These are phyloP conservation scores for Arabidopsis suecica DNA, from an alignment of 345 rosid genomes.

Conservation along the genomic window DNA sequence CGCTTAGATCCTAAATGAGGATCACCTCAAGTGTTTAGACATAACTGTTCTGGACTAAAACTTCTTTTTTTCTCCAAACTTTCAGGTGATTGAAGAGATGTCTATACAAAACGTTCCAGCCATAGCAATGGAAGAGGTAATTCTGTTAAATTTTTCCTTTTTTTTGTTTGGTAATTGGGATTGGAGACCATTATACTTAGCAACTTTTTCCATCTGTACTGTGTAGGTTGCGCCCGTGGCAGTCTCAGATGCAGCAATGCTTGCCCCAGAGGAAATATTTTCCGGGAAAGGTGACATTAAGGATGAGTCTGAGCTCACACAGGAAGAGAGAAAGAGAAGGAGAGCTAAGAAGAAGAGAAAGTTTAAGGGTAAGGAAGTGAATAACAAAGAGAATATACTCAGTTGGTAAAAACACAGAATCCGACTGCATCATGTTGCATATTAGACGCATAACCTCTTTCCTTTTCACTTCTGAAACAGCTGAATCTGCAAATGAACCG, in stretches of 20 bases:
- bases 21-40: conserved; percentile 5
- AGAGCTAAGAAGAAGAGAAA: conserved; percentile 97
- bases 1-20: conserved; percentile 22
- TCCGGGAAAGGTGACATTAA: conserved; percentile 79
- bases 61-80: conserved; percentile 11
- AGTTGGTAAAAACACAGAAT: not conserved
- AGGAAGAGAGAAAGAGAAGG: conserved; percentile 89
- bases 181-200: not conserved
- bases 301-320: conserved; percentile 84
- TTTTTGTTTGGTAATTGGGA: not conserved
- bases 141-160: not conserved
- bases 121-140: conserved; percentile 98
- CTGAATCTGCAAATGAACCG: conserved; percentile 59
- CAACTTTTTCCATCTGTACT: conserved; percentile 41
- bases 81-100: conserved; percentile 92
- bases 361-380: conserved; percentile 65
- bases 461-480: conserved; percentile 47
- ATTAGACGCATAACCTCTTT: conserved; percentile 20
- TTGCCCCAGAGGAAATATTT: conserved; percentile 96
- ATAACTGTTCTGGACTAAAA: conserved; percentile 12
- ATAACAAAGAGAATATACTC: not conserved
- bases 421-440: not conserved
- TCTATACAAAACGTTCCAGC: conserved; percentile 93
- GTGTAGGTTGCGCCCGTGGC: conserved; percentile 87
- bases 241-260: conserved; percentile 95